Percentiles rank a stretch among this genome's conserved stretches.
Evolutionary conservation across 305 asterid species (phyloP).

Genomic region (Salvia sclarea): DNA sequence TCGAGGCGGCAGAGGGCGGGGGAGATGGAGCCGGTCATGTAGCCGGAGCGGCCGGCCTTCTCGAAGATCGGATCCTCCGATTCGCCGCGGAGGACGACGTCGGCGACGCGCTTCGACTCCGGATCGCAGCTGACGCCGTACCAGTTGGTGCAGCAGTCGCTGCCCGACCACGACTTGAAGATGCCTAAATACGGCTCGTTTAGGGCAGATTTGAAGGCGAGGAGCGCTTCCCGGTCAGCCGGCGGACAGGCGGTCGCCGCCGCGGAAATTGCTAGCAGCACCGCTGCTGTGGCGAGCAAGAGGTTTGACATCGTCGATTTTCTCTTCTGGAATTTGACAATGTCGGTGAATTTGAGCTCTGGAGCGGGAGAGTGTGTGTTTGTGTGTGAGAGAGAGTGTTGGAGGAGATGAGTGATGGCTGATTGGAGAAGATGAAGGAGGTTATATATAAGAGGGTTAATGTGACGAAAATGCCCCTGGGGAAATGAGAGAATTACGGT

Average conservation of each 20-base stretch:
- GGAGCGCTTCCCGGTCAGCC: conserved; percentile 65
- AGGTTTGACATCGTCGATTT: conserved; percentile 34
- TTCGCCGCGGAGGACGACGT: conserved; percentile 82
- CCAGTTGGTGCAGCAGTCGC: conserved; percentile 73
- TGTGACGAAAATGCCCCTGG: conserved; percentile 43
- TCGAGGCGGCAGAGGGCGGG: conserved; percentile 70
- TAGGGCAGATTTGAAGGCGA: conserved; percentile 60
- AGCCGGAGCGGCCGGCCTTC: conserved; percentile 83
- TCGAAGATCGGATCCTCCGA: conserved; percentile 88
- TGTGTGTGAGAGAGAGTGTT: not conserved
- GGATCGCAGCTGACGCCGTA: conserved; percentile 87
- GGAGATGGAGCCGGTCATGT: conserved; percentile 83
- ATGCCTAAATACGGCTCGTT: conserved; percentile 78
- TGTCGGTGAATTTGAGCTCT: not conserved
- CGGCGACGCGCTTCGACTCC: conserved; percentile 70
- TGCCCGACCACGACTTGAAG: conserved; percentile 73
- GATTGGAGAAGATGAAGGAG: not conserved
- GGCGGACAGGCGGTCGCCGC: conserved; percentile 59
- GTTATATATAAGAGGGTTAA: conserved; percentile 39
- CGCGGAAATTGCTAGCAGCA: conserved; percentile 31
- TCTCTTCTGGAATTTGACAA: not conserved
- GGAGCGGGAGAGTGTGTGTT: not conserved
- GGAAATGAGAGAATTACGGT: conserved; percentile 27
- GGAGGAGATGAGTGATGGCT: not conserved
- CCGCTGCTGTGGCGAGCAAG: conserved; percentile 31